phyloP scores from a whole-genome alignment of 2,329 filamentous ascomycete species.

The Hypoxylon sp. region DNA sequence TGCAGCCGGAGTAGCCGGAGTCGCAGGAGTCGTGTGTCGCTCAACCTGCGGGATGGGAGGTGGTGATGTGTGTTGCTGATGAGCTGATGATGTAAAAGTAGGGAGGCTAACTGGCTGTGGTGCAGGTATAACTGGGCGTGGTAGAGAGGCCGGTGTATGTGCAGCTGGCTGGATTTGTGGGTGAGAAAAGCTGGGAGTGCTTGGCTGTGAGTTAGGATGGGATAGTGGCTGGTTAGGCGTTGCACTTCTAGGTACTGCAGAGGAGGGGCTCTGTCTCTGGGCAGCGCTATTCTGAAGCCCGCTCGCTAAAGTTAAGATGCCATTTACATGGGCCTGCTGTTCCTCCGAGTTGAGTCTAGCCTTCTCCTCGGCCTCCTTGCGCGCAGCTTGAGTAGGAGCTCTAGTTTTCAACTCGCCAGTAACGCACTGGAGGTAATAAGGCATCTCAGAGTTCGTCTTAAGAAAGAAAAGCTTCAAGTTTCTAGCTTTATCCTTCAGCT shows the following conservation, averaged over 20 bases:
- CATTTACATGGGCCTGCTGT: conserved; percentile 72
- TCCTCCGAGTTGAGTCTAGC: conserved; percentile 72
- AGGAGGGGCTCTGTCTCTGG: conserved; percentile 44
- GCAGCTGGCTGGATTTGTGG: conserved; percentile 42
- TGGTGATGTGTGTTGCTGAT: conserved; percentile 38
- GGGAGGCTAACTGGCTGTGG: conserved; percentile 54
- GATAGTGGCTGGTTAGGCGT: conserved; percentile 45
- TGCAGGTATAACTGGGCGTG: conserved; percentile 52
- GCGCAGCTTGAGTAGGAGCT: conserved; percentile 80
- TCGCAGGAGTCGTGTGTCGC: conserved; percentile 24
- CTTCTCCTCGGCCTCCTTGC: conserved; percentile 77
- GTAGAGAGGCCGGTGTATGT: conserved; percentile 36
- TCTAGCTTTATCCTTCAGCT: conserved; percentile 91
- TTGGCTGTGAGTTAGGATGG: conserved; percentile 48
- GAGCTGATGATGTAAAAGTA: conserved; percentile 47
- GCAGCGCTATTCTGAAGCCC: conserved; percentile 62
- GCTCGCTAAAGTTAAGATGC: conserved; percentile 70
- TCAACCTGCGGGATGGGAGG: conserved; percentile 31
- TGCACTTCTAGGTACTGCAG: conserved; percentile 38
- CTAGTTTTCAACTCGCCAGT: conserved; percentile 91
- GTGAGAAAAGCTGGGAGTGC: conserved; percentile 45
- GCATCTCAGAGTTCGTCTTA: conserved; percentile 92
- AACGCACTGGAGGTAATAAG: conserved; percentile 87
- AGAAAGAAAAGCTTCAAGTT: conserved; percentile 93
- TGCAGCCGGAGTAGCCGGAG: neutral